Evolutionary conservation across 176 grass and related monocot genomes (phyloP).

Genomic region (Carex myosuroides): DNA sequence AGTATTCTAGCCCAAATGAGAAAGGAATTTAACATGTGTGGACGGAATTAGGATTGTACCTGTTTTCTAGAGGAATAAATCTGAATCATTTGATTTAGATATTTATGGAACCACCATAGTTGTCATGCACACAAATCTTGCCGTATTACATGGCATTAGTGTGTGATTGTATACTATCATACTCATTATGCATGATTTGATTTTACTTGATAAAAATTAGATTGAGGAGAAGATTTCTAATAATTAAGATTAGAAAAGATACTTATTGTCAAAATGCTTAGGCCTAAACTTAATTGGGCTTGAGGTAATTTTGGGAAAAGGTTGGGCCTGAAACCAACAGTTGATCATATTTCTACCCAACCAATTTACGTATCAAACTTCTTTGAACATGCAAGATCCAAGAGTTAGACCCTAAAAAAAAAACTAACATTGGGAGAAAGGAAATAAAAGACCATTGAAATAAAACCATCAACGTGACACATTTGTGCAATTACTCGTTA

Average conservation of each 20-base stretch:
- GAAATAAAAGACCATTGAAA: background rate
- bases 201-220: background rate
- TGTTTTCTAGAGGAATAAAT: background rate
- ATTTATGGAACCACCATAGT: background rate
- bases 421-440: background rate
- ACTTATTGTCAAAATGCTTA: background rate
- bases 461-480: background rate
- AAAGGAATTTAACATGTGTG: background rate
- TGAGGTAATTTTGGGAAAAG: background rate
- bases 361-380: background rate
- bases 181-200: background rate
- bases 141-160: background rate
- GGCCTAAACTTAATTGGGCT: background rate
- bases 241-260: background rate
- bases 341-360: background rate
- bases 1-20: too few relatives aligned
- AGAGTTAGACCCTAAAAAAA: background rate
- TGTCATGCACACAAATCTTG: background rate
- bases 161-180: background rate
- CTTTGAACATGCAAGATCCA: background rate
- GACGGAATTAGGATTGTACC: background rate
- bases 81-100: background rate
- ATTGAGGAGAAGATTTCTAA: background rate
- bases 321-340: background rate
- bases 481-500: background rate